Evolutionary conservation across 2,329 filamentous ascomycete species (phyloP).

Genomic region (Knufia fluminis): DNA sequence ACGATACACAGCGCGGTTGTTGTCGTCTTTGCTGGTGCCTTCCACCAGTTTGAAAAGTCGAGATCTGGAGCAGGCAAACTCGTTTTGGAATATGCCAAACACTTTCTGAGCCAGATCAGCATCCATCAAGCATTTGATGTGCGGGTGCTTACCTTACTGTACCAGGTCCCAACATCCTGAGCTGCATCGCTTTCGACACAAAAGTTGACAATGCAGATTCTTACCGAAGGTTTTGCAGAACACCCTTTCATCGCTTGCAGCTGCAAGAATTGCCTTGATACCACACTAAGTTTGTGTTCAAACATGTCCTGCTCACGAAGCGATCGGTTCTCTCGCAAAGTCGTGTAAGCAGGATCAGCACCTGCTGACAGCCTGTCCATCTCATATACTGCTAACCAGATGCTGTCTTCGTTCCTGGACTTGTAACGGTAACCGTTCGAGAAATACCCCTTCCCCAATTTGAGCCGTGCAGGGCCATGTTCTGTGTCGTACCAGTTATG

Average conservation of each 20-base stretch:
- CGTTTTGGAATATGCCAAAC: background rate
- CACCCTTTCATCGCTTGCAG: background rate
- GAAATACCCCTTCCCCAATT: conserved; percentile 55
- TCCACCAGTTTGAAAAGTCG: background rate
- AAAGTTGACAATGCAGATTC: background rate
- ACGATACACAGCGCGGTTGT: too few species aligned
- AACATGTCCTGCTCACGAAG: conserved; percentile 3
- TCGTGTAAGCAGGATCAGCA: conserved; percentile 8
- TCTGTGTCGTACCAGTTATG: conserved; percentile 95
- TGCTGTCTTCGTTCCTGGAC: conserved; percentile 48
- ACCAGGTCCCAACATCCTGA: background rate
- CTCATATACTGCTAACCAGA: conserved; percentile 13
- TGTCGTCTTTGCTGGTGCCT: background rate
- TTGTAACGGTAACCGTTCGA: conserved; percentile 70
- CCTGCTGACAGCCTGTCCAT: conserved; percentile 8
- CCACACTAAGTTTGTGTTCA: conserved; percentile 1
- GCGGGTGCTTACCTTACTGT: background rate
- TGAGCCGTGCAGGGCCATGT: conserved; percentile 72
- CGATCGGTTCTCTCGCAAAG: conserved; percentile 10
- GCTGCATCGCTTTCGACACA: background rate
- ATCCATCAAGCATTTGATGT: background rate
- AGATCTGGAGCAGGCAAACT: background rate
- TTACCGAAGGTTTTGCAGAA: background rate
- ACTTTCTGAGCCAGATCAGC: background rate
- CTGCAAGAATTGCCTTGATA: conserved; percentile 8